Evolutionary conservation across 495 filamentous ascomycete species (phyloP).

Genomic region (Hyphodiscus hymeniophilus): DNA sequence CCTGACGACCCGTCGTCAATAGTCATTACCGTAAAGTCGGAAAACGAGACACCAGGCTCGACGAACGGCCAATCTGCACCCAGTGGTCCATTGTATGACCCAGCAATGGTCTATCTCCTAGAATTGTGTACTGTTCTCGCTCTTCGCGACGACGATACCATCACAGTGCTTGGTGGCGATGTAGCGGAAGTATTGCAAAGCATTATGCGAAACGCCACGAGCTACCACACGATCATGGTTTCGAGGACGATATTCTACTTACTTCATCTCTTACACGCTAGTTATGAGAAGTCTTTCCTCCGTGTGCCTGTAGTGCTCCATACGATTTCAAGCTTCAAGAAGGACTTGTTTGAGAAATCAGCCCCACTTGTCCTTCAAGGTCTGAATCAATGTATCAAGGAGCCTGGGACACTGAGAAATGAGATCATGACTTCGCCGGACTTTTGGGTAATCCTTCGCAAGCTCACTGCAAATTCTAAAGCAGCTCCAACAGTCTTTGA

Average conservation of each 20-base stretch:
- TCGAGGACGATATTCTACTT: slow-evolving; percentile 83
- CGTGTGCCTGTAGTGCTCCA: slow-evolving; percentile 90
- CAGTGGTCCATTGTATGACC: slow-evolving; percentile 67
- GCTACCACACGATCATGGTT: slow-evolving; percentile 70
- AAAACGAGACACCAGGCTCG: slow-evolving; percentile 49
- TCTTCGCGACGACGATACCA: slow-evolving; percentile 64
- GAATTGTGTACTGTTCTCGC: slow-evolving; percentile 83
- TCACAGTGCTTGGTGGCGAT: slow-evolving; percentile 63
- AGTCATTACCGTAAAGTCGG: slow-evolving; percentile 82
- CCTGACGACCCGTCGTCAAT: slow-evolving; percentile 76
- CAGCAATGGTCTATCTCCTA: slow-evolving; percentile 76
- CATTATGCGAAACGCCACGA: slow-evolving; percentile 68
- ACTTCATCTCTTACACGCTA: slow-evolving; percentile 71
- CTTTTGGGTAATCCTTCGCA: slow-evolving; percentile 88
- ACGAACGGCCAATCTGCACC: slow-evolving; percentile 50
- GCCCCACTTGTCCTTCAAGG: slow-evolving; percentile 70
- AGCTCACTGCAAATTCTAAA: slow-evolving; percentile 56
- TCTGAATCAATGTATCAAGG: slow-evolving; percentile 67
- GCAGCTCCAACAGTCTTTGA: slow-evolving; percentile 73
- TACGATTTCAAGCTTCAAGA: slow-evolving; percentile 78
- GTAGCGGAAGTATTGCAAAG: slow-evolving; percentile 73
- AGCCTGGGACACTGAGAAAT: slow-evolving; percentile 67
- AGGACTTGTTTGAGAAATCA: slow-evolving; percentile 65
- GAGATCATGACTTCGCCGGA: slow-evolving; percentile 95
- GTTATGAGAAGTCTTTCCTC: slow-evolving; percentile 86